Percentiles rank a stretch among this genome's conserved stretches.
Conservation (phyloP, 192 early-diverging fungal genomes). For the Coemansia sp. region DNA sequence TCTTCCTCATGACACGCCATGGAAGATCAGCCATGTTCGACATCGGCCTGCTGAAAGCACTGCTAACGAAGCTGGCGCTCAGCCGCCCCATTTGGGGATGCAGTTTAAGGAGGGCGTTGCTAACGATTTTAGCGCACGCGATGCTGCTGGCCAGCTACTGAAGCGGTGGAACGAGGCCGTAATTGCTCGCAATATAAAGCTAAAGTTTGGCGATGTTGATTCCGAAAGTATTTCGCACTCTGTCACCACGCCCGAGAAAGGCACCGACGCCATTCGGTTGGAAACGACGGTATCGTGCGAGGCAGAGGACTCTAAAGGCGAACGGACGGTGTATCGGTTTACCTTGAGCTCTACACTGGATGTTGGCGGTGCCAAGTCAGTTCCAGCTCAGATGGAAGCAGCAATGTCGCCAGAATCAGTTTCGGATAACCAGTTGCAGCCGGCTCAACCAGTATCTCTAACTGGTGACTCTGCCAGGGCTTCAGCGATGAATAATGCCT, state of each 20-base stretch:
- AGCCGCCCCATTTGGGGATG: conserved; percentile 20
- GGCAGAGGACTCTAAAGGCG: conserved; percentile 47
- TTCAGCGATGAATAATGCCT: neutral
- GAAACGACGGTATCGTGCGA: conserved; percentile 53
- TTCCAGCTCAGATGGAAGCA: neutral
- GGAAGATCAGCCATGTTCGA: conserved; percentile 53
- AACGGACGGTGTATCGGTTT: conserved; percentile 51
- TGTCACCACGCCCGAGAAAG: conserved; percentile 22
- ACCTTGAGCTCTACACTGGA: conserved; percentile 52
- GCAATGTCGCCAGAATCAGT: conserved; percentile 8
- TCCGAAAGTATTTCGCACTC: conserved; percentile 28
- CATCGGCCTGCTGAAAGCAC: conserved; percentile 22
- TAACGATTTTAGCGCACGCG: conserved; percentile 40
- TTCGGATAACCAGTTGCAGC: neutral
- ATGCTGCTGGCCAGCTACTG: conserved; percentile 47
- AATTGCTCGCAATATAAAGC: conserved; percentile 32
- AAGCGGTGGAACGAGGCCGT: conserved; percentile 50
- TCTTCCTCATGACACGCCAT: conserved; percentile 45
- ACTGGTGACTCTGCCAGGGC: neutral
- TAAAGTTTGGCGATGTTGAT: conserved; percentile 17
- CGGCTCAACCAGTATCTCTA: neutral
- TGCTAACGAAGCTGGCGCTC: neutral
- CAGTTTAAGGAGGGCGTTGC: conserved; percentile 54
- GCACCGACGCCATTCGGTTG: conserved; percentile 47
- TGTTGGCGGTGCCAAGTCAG: conserved; percentile 30